phyloP scores from a whole-genome alignment of 1,139 yeast species.

The Hyphopichia khmerensis region DNA sequence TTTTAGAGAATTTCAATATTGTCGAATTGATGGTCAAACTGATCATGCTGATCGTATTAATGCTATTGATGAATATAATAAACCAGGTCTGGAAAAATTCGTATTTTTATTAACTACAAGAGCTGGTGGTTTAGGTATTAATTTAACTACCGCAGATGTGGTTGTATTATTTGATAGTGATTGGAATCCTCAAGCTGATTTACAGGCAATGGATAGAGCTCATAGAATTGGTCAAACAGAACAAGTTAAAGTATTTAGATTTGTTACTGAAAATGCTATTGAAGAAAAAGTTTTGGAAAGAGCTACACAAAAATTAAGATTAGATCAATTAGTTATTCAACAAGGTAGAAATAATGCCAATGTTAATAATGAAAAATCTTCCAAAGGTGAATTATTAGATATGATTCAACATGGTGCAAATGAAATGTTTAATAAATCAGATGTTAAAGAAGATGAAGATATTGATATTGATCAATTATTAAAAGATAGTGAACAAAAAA shows the following conservation, averaged over 20 bases:
- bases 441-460: slow-evolving; percentile 32
- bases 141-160: slow-evolving; percentile 72
- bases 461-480: slow-evolving; percentile 65
- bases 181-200: slow-evolving; percentile 88
- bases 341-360: slow-evolving; percentile 56
- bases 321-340: slow-evolving; percentile 80
- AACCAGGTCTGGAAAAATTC: slow-evolving; percentile 67
- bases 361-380: slow-evolving; percentile 38
- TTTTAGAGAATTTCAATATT: slow-evolving; percentile 65
- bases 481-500: slow-evolving; percentile 60
- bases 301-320: slow-evolving; percentile 73
- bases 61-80: slow-evolving; percentile 76
- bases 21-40: slow-evolving; percentile 81
- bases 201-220: slow-evolving; percentile 88
- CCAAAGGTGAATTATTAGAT: slow-evolving; percentile 69
- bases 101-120: slow-evolving; percentile 73
- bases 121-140: slow-evolving; percentile 88
- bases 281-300: slow-evolving; percentile 80
- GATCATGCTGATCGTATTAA: slow-evolving; percentile 73
- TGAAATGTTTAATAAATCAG: slow-evolving; percentile 50
- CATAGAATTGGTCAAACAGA: slow-evolving; percentile 85
- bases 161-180: slow-evolving; percentile 76
- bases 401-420: slow-evolving; percentile 84
- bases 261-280: slow-evolving; percentile 76
- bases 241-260: slow-evolving; percentile 74